Evolutionary conservation across 345 rosid genomes (phyloP), one percentile per base, ranked within the genome.

Genomic region (Euphorbia peplus): DNA sequence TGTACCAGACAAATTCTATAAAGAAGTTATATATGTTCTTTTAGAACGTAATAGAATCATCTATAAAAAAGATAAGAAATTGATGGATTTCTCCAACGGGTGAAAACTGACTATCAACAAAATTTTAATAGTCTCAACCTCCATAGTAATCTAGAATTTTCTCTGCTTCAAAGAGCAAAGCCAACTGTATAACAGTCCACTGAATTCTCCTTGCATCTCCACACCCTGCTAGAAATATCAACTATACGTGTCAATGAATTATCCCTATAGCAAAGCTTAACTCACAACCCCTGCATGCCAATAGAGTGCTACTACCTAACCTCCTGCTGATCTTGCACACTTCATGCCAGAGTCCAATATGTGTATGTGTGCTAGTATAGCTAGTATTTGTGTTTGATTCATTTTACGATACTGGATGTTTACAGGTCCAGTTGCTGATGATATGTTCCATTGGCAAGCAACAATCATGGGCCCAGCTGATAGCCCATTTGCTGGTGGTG

Each of bases 401-500:
- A 14, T 32, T 64, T 44, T 41, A 50, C 21, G 16, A 35, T 6
- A 1, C 8, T 19, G 24, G 14, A 32, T 54, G 54, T 26, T 15
- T 42, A 62, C 68, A 71, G 75, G 75, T 19, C 75, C 75, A 13
- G 64, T 71, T 70, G 74, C 63, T 28, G 74, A 70, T 37, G 74
- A 70, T 28, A 70, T 63, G 68, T 63, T 70, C 54, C 74, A 63
- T 29, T 71, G 75, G 75, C 69, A 55, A 71, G 75, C 75, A 54
- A 71, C 75, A 10, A 64, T 64, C 8, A 63, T 71, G 69, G 75
- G 69, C 30, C 75, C 75, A 14, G 56, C 69, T 71, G 75, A 71
- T 11, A 71, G 69, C 57, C 75, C 75, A 2, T 64, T 71, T 63
- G 19, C 74, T 70, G 74, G 68, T 4, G 74, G 74, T 14, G 74